Base-by-base conservation (phyloP, 805 yeast species). In the Clavispora phyllophila region DNA sequence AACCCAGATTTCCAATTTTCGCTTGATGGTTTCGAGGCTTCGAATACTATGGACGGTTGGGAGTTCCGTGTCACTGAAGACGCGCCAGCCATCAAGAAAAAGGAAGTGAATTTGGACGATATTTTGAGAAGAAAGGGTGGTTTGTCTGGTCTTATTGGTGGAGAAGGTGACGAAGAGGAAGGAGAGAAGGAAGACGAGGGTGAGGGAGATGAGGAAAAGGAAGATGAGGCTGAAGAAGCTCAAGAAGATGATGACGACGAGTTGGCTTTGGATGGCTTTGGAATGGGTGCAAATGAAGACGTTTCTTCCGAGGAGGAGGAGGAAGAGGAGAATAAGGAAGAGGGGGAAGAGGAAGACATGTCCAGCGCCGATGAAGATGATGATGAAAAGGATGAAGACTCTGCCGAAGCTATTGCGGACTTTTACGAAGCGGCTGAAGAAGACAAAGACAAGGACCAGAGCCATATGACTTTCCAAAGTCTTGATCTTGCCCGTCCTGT, bases 401-500 rank as follows among this genome's bases (percentile, higher is more conserved):
- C 91, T 0, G 84, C 82, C 7, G 95, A 88, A 60, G 93, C 81
- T n/a, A 79, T 87, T 46, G 87, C 89, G 1, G 74, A 81, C 42
- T 90, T 84, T 59, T 89, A 78, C 62, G 76, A 72, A 29, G 74
- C 73, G 24, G 55, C 65, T 4, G 52, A 63, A 7, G 49, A 57
- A 7, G 49, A 57, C 14, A 76, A 81, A n/a, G 31, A 27, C 15
- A 70, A 72, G 27, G 67, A 66, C 13, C 73, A 70, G 28, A 59
- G 71, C 0, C 87, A 84, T 58, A 68, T 72, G 32, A 77, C 83
- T 7, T 93, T 93, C 68, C 84, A 85, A 53, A 72, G 85, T 0
- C 68, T 93, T 42, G 82, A 85, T 37, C 73, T 93, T 22, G 89
- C 98, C 2, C 80, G 99, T 56, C 99, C 99, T 1, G 78, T 91